These are phyloP conservation scores for Cudoniella acicularis DNA, from an alignment of 495 filamentous ascomycete genomes.

Conservation along the genomic window DNA sequence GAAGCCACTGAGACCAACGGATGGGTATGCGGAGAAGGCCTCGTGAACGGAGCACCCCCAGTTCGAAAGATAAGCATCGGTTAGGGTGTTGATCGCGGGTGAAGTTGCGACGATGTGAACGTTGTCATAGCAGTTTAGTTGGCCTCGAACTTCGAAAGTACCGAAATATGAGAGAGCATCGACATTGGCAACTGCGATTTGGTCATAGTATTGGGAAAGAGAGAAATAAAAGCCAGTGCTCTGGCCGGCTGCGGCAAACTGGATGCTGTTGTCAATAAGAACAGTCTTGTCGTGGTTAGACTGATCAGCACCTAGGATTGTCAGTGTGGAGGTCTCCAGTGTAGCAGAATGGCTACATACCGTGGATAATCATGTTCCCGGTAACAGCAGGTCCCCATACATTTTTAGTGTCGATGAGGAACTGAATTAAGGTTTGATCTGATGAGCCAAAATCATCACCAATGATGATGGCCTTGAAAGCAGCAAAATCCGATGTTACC, in stretches of 20 bases:
- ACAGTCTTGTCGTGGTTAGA: constrained; percentile 29
- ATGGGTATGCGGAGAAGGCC: constrained; percentile 41
- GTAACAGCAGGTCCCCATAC: constrained; percentile 36
- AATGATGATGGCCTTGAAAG: constrained; percentile 37
- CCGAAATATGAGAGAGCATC: constrained; percentile 42
- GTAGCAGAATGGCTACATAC: constrained; percentile 23
- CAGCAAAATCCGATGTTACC: constrained; percentile 34
- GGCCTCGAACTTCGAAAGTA: constrained; percentile 36
- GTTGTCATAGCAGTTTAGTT: constrained; percentile 41
- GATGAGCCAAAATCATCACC: constrained; percentile 26
- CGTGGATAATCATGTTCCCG: constrained; percentile 38
- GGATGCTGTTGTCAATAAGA: constrained; percentile 38
- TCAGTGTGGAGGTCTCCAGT: not conserved
- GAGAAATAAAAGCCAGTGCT: constrained; percentile 39
- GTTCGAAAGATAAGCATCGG: constrained; percentile 38
- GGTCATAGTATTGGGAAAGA: constrained; percentile 28
- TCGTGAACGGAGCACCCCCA: constrained; percentile 50
- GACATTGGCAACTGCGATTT: constrained; percentile 28
- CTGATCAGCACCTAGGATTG: constrained; percentile 34
- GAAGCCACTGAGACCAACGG: constrained; percentile 36
- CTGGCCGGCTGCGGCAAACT: constrained; percentile 32
- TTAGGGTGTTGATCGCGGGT: constrained; percentile 34
- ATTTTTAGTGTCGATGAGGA: constrained; percentile 24
- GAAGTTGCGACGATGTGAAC: constrained; percentile 43
- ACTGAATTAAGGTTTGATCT: constrained; percentile 3